Evolutionary conservation across 257 asterid species (phyloP), one percentile per base, ranked within the genome.

Genomic region (Nicotiana tomentosiformis): DNA sequence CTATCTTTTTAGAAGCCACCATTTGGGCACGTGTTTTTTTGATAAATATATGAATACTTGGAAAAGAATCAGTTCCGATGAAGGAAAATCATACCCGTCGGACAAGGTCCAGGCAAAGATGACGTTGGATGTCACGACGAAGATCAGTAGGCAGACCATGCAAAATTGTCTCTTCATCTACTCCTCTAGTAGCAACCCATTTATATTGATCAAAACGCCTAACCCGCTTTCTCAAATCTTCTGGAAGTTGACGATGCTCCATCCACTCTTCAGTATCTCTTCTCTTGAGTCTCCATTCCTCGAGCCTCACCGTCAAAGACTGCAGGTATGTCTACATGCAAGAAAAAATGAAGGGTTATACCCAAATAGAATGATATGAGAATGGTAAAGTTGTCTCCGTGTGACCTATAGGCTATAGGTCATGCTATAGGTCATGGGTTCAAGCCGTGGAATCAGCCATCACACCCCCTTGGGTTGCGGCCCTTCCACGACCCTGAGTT

Each of bases 101-200:
- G 83, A 95, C 98, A 78, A 95, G 98, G 89, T 95, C 98, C 92
- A 95, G 88, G 91, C 99, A 95, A 57, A 95, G 93, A 91, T 95
- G 99, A 57, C 94, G 93, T 83, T 95, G 99, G 83, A 95, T 93
- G 78, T 93, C 99, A 53, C 92, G 97, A 72, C 99, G 94, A 56
- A 95, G 96, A 91, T 95, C 99, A 58, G 91, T 57, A 32, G 98
- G 99, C 64, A 95, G 86, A 80, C 94, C 94, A 53, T 77, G 94
- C 83, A 95, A 86, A 83, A 91, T 93, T 79, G 98, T 65, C 83
- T 95, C 98, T 91, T 95, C 99, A 80, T 95, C 87, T 11, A 93
- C 99, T 86, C 99, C 98, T 84, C 99, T 92, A 66, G 99, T 93
- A 77, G 99, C 98, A 83, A 93, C 93, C 99, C 99, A 95, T 85